These are phyloP conservation scores for Diospyros lotus DNA, from an alignment of 148 eudicot genomes.

Conservation along the genomic window DNA sequence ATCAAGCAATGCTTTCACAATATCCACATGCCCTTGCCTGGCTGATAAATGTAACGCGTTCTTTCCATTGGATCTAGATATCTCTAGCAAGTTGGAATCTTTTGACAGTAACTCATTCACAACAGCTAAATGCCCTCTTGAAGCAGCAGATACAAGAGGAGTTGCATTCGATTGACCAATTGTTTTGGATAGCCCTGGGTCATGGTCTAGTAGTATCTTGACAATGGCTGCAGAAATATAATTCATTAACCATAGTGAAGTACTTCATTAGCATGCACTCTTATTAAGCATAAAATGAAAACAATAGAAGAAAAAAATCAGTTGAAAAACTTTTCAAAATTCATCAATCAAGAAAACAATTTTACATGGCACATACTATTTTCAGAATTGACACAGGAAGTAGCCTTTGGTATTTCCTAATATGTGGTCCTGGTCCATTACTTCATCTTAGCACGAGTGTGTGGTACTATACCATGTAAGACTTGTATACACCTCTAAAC, in stretches of 20 bases:
- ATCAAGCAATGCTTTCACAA: constrained; percentile 50
- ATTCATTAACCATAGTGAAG: neutral
- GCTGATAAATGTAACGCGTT: constrained; percentile 72
- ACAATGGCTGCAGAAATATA: constrained; percentile 53
- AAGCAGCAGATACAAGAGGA: constrained; percentile 68
- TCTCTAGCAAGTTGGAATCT: constrained; percentile 47
- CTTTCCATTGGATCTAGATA: constrained; percentile 62
- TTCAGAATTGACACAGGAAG: too few species aligned
- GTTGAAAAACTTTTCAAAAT: constrained; percentile 4
- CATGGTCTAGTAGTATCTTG: constrained; percentile 51
- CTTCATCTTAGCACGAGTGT: too few species aligned
- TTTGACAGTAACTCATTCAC: constrained; percentile 46
- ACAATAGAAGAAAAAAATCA: neutral
- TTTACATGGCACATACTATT: neutral
- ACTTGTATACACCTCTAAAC: too few species aligned
- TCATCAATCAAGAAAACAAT: neutral
- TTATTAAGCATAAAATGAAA: neutral
- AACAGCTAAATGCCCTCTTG: constrained; percentile 58
- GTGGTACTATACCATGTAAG: too few species aligned
- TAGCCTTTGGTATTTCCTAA: too few species aligned
- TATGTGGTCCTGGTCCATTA: too few species aligned
- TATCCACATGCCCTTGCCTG: constrained; percentile 61
- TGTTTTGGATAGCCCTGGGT: constrained; percentile 50
- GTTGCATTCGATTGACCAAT: constrained; percentile 63
- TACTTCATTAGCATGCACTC: neutral